Evolutionary conservation across 106 monocot species (phyloP), one percentile per base, ranked within the genome.

Genomic region (Platanthera zijinensis): DNA sequence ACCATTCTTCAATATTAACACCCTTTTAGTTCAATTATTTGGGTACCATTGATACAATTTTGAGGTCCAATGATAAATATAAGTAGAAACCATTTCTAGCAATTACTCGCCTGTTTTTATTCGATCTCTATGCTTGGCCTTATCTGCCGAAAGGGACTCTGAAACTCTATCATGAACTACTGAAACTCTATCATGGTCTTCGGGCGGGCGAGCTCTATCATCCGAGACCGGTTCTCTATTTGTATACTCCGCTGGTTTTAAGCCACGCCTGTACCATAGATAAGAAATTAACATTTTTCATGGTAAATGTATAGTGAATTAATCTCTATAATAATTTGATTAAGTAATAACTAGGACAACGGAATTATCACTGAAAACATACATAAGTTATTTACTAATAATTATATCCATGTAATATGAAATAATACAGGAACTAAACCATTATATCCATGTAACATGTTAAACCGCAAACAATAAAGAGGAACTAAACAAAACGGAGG

Each of bases 181-280:
- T 64, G 80, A 85, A 73, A 77, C 72, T 79, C 80, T 71, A 39
- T 78, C 71, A 17, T 69, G 73, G n/a, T 86, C 86, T 74, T 80
- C 82, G 12, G 63, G 72, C 21, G 53, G 32, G 10, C 74, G 77
- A 83, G 22, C 46, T 59, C 80, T 84, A 46, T 90, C 90, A 39
- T 85, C 84, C 10, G 59, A 78, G 10, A 78, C 30, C 50, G 77
- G 72, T 53, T 79, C 83, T 79, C 71, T 85, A n/a, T 59, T 78
- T 14, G n/a, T 48, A 52, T 79, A 79, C 62, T 93, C 89, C 14
- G 57, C 21, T 53, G 79, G 77, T 81, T 84, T 86, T 47, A 84
- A 90, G 67, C 73, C 78, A 75, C 77, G 78, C 86, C 90, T 90
- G 73, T 5, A 45, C 50, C 48, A 28, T 69, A 57, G n/a, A 47